Conservation (phyloP, 495 filamentous ascomycete genomes). For the Daldinia vernicosa region DNA sequence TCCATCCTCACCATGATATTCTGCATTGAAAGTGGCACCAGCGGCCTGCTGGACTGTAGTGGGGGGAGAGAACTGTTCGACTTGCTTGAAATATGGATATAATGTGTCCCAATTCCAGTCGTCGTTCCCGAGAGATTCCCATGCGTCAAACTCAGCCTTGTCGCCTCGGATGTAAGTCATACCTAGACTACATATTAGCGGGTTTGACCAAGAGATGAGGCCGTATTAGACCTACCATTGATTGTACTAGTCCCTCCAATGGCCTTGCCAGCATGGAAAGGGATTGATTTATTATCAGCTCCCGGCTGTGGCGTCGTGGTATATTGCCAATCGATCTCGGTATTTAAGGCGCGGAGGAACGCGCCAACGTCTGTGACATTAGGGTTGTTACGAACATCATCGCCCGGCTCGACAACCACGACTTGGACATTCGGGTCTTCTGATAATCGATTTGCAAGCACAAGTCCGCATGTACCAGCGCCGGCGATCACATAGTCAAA, state of each 20-base stretch:
- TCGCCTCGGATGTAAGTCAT: slow-evolving; percentile 64
- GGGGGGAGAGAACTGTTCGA: slow-evolving; percentile 52
- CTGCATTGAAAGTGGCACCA: slow-evolving; percentile 57
- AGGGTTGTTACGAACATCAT: slow-evolving; percentile 56
- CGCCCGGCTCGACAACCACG: slow-evolving; percentile 64
- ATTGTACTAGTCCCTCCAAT: slow-evolving; percentile 63
- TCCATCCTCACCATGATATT: slow-evolving; percentile 58
- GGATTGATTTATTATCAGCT: slow-evolving; percentile 47
- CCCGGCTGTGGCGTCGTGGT: slow-evolving; percentile 56
- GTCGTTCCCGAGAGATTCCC: slow-evolving; percentile 64
- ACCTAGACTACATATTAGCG: slow-evolving; percentile 35
- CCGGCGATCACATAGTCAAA: slow-evolving; percentile 63
- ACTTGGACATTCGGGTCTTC: slow-evolving; percentile 57
- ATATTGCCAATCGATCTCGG: slow-evolving; percentile 63
- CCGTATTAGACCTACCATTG: slow-evolving; percentile 53
- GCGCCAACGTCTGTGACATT: slow-evolving; percentile 58
- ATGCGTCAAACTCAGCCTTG: slow-evolving; percentile 65
- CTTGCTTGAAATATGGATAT: slow-evolving; percentile 56
- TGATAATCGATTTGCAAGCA: slow-evolving; percentile 63
- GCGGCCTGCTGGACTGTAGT: slow-evolving; percentile 49
- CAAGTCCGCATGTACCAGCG: slow-evolving; percentile 63
- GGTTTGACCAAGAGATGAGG: neutral
- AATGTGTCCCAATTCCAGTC: slow-evolving; percentile 66
- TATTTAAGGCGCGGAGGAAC: slow-evolving; percentile 53
- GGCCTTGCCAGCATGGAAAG: slow-evolving; percentile 59